Percentiles rank a stretch among this genome's conserved stretches.
Evolutionary conservation across 768 basidiomycete genomes (phyloP).

Genomic region (Agrocybe chaxingu): DNA sequence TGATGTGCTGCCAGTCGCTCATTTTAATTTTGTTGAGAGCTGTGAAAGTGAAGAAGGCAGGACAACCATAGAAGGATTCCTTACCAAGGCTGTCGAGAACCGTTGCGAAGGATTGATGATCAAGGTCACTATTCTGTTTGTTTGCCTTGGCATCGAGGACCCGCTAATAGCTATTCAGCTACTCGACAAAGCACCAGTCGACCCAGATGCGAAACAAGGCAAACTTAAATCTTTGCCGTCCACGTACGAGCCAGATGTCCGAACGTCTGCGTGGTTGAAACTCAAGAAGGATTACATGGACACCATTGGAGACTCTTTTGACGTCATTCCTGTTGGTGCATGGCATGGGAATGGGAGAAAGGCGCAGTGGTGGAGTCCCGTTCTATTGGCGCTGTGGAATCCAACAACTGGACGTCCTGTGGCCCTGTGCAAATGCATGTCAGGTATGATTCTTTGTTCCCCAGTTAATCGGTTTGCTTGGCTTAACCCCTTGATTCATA

Average conservation of each 20-base stretch:
- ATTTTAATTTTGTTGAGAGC: constrained; percentile 72
- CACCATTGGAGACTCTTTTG: constrained; percentile 73
- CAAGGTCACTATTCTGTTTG: constrained; percentile 47
- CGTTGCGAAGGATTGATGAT: constrained; percentile 94
- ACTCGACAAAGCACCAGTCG: constrained; percentile 51
- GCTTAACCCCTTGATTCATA: constrained; percentile 19
- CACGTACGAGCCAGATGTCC: constrained; percentile 88
- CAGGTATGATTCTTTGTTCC: constrained; percentile 41
- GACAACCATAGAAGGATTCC: constrained; percentile 69
- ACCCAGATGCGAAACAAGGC: constrained; percentile 28
- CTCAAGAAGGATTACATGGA: constrained; percentile 91
- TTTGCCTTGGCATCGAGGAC: background rate
- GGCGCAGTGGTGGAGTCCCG: constrained; percentile 89
- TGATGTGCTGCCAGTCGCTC: constrained; percentile 43
- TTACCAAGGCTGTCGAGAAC: constrained; percentile 69
- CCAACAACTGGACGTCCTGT: constrained; percentile 56
- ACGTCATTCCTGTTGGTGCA: constrained; percentile 72
- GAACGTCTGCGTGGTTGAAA: constrained; percentile 86
- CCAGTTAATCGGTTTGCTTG: background rate
- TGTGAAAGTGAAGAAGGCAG: constrained; percentile 62
- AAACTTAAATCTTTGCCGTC: constrained; percentile 72
- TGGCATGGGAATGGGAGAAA: constrained; percentile 93
- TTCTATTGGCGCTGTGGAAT: constrained; percentile 78
- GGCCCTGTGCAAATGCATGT: constrained; percentile 90
- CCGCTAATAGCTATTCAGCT: constrained; percentile 37